These are phyloP conservation scores for Dryas integrifolia DNA, from an alignment of 331 rosid species.

Conservation along the genomic window DNA sequence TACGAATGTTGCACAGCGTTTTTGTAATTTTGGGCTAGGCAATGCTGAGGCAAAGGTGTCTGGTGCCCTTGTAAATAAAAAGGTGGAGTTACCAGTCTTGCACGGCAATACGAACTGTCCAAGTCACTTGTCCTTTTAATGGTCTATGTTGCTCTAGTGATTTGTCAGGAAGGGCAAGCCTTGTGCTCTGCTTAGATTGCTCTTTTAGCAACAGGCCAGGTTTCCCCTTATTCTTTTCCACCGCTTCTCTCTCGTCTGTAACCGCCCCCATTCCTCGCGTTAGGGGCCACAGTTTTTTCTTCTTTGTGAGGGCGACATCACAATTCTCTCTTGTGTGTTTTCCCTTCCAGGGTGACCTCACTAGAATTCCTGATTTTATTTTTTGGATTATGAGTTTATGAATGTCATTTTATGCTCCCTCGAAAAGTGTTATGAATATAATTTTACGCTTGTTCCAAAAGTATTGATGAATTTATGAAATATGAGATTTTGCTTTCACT, in stretches of 20 bases:
- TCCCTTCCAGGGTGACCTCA: too few relatives aligned
- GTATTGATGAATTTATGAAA: too few relatives aligned
- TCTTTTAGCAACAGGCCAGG: not conserved
- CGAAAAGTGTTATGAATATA: too few relatives aligned
- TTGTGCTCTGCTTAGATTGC: not conserved
- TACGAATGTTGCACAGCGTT: not conserved
- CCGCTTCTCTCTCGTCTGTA: not conserved
- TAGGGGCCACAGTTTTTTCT: not conserved
- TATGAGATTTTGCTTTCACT: too few relatives aligned
- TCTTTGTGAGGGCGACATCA: not conserved
- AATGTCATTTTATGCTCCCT: too few relatives aligned
- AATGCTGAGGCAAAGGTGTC: not conserved
- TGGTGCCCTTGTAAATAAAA: not conserved
- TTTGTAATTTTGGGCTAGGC: not conserved
- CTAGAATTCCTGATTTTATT: too few relatives aligned
- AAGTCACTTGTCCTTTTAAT: not conserved
- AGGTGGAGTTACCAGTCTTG: not conserved
- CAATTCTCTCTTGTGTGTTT: too few relatives aligned
- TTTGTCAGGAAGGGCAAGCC: not conserved
- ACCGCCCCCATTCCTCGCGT: not conserved
- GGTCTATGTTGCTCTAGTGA: not conserved
- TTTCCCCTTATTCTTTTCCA: not conserved
- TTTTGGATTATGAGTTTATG: too few relatives aligned
- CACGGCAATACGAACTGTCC: slow-evolving; percentile 19
- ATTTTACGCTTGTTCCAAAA: too few relatives aligned